These are phyloP conservation scores for Rhynchospora pubera DNA, from an alignment of 176 grass and related monocot species.

Conservation along the genomic window DNA sequence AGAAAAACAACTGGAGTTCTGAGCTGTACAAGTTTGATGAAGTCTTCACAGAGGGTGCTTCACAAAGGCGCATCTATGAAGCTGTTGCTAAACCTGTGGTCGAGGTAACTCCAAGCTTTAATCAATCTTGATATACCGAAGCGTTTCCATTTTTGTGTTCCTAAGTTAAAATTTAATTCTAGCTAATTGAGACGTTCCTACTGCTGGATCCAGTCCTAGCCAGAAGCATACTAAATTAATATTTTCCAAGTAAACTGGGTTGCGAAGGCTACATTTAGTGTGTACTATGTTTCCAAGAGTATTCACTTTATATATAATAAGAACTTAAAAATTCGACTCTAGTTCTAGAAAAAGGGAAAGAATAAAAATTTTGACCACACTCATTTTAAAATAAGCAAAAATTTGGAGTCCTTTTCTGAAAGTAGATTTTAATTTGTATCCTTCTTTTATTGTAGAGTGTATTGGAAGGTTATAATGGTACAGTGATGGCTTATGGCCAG, in stretches of 20 bases:
- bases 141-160: not conserved
- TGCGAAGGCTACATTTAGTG: not conserved
- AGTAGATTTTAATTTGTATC: not conserved
- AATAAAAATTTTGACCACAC: not conserved
- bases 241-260: not conserved
- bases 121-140: not conserved
- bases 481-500: constrained; percentile 99
- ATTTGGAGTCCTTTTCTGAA: constrained; percentile 17
- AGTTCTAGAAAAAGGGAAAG: not conserved
- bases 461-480: constrained; percentile 96
- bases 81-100: constrained; percentile 84
- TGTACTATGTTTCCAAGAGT: not conserved
- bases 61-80: constrained; percentile 84
- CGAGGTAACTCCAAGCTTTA: constrained; percentile 46
- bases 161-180: not conserved
- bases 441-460: constrained; percentile 72
- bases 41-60: constrained; percentile 66
- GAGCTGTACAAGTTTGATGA: constrained; percentile 94
- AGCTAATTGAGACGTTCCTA: not conserved
- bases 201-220: not conserved
- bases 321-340: not conserved
- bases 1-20: constrained; percentile 84
- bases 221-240: not conserved
- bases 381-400: not conserved
- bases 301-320: not conserved